phyloP scores from a whole-genome alignment of 1,139 yeast genomes.

The Taphrina betulina region DNA sequence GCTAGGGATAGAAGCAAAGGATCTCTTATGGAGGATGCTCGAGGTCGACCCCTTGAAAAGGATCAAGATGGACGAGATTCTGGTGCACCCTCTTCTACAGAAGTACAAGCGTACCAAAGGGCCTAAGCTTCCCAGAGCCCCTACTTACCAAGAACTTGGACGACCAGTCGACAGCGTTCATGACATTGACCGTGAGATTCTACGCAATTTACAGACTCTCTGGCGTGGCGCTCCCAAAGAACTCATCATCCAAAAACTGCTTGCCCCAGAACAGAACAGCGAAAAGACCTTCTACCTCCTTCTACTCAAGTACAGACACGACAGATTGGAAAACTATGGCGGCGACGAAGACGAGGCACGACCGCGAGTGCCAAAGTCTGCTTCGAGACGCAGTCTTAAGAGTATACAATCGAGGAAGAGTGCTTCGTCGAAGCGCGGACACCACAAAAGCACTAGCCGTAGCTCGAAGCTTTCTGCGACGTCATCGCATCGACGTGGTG shows the following conservation, averaged over 20 bases:
- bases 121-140: conserved; percentile 35
- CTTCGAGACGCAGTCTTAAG: conserved; percentile 9
- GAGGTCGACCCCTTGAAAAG: conserved; percentile 76
- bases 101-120: conserved; percentile 53
- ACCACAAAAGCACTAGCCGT: conserved; percentile 25
- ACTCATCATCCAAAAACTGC: conserved; percentile 58
- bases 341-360: conserved; percentile 24
- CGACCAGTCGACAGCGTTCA: conserved; percentile 52
- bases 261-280: conserved; percentile 61
- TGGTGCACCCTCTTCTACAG: conserved; percentile 72
- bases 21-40: conserved; percentile 77
- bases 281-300: conserved; percentile 90
- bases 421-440: conserved; percentile 21
- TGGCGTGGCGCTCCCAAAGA: conserved; percentile 83
- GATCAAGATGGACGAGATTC: conserved; percentile 69
- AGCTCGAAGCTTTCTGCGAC: conserved; percentile 21
- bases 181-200: conserved; percentile 76
- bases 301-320: conserved; percentile 77
- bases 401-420: conserved; percentile 28
- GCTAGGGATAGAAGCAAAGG: conserved; percentile 78
- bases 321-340: conserved; percentile 50
- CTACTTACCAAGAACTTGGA: conserved; percentile 40
- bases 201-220: conserved; percentile 78
- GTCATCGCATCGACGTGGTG: conserved; percentile 24
- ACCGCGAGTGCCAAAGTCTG: conserved; percentile 25